Evolutionary conservation across 2,329 filamentous ascomycete genomes (phyloP), one percentile per base, ranked within the genome.

Genomic region (Chaetoscypha palmicola): DNA sequence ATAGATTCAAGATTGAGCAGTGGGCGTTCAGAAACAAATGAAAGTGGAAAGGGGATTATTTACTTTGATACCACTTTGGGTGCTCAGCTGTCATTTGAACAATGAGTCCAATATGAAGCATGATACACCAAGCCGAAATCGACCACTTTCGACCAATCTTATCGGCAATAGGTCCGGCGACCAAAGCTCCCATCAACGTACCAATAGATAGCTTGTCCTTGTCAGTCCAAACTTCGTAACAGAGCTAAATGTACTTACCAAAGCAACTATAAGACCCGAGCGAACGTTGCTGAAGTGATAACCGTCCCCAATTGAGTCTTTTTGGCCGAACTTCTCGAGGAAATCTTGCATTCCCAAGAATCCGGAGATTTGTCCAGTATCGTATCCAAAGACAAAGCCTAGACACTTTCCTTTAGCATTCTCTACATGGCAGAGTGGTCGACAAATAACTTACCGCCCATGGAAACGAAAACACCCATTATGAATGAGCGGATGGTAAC

Each of bases 181-280:
- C 79, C 54, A 90, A 61, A 33, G 76, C 81, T 61, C 85, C 86
- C 50, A 90, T 84, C 72, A 90, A 89, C 52, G 85, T 90, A 66
- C 83, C 83, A 60, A 54, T 76, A 22, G 85, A 90, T 37, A 90
- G 75, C 49, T 71, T 74, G 53, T 70, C 55, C 88, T 87, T 19
- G 83, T 47, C 76, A 71, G n/a, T 67, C 41, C 21, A 68, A 66
- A 57, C 77, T 16, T 20, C 28, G 21, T 34, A 10, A 21, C 5
- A 9, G n/a, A 4, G 32, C 11, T n/a, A 24, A 5, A 21, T 81
- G 59, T 81, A 74, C 8, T 58, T 45, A 56, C 74, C 31, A 55
- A 31, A 12, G 34, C 51, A 43, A 78, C 73, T 46, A 83, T 77
- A n/a, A 76, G 72, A 42, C 79, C 79, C 47, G 79, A 75, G 40